Conservation (phyloP, 495 filamentous ascomycete species). For the Parathielavia hyrcaniae region DNA sequence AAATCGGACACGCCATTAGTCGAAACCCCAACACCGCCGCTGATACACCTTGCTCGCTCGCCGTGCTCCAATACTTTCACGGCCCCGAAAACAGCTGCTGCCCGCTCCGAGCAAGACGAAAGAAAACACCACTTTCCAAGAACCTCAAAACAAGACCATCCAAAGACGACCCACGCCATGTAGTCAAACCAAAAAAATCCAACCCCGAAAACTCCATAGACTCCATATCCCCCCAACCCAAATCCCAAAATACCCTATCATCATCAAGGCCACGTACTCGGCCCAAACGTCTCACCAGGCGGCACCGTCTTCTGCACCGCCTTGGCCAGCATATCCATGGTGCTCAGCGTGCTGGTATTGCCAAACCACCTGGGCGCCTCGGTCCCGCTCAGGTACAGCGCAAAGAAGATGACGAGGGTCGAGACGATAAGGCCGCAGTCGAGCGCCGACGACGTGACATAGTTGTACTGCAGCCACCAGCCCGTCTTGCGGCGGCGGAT, state of each 20-base stretch:
- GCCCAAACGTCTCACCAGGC: constrained; percentile 44
- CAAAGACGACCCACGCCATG: background rate
- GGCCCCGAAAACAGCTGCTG: background rate
- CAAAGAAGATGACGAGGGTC: constrained; percentile 66
- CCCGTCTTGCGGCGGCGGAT: constrained; percentile 56
- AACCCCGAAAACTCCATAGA: constrained; percentile 3
- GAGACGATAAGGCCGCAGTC: constrained; percentile 60
- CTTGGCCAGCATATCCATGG: constrained; percentile 33
- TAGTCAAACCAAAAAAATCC: background rate
- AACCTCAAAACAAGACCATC: background rate
- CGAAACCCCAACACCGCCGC: constrained; percentile 10
- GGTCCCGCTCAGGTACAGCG: constrained; percentile 51
- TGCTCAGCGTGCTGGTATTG: constrained; percentile 42
- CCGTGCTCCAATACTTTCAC: background rate
- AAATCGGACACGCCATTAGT: background rate
- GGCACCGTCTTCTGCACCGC: constrained; percentile 34
- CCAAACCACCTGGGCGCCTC: constrained; percentile 61
- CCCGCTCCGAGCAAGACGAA: background rate
- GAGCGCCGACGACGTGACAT: constrained; percentile 64
- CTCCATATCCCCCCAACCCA: background rate
- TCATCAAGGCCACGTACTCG: constrained; percentile 35
- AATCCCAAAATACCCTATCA: background rate
- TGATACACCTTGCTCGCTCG: background rate
- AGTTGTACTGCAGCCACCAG: constrained; percentile 78
- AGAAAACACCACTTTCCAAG: background rate